Evolutionary conservation across 73 alveolate species (phyloP), one percentile per base, ranked within the genome.

Genomic region (Effrenium voratum): DNA sequence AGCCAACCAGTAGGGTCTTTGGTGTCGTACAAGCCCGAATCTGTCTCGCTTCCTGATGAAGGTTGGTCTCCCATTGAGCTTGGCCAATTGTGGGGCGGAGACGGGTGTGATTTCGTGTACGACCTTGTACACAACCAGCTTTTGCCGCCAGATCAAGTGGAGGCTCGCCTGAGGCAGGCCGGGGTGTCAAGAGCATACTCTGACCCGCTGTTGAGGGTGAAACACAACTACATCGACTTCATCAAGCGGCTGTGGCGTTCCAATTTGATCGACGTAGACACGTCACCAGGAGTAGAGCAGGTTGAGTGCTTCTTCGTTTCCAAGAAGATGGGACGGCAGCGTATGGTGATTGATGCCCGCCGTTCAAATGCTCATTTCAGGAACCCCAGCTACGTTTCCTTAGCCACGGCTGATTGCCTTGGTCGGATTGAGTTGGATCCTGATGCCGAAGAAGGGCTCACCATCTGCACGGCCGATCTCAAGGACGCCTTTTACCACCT

Each of bases 351-450:
- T 46, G 91, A 80, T 28, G 41, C 70, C 72, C 0, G 91, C 12
- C 8, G 91, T 2, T 45, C 91, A 10, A 80, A 80, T 32, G 26
- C 32, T 22, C 36, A 32, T 1, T 80, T 80, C 49, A 2, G n/a
- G 1, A 46, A 80, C 1, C 91, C 91, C 0, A 30, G 24, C 4
- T 22, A 19, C 1, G 46, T 49, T 5, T 32, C 24, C 0, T 30
- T 80, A 43, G 91, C 91, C 30, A 80, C 91, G 15, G 91, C 70
- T 0, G 91, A 80, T 1, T 36, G 70, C 47, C 8, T 80, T 41
- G 15, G 36, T 0, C 12, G 70, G 34, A 2, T 80, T 44, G 73
- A 80, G 46, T 0, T 47, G n/a, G n/a, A n/a, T n/a, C n/a, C n/a
- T n/a, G 32, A 10, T 24, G 44, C n/a, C 0, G 91, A 43, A 15